Percentiles rank a stretch among this genome's conserved stretches.
Evolutionary conservation across 2,329 filamentous ascomycete species (phyloP).

Genomic region (Cryphonectria radicalis): DNA sequence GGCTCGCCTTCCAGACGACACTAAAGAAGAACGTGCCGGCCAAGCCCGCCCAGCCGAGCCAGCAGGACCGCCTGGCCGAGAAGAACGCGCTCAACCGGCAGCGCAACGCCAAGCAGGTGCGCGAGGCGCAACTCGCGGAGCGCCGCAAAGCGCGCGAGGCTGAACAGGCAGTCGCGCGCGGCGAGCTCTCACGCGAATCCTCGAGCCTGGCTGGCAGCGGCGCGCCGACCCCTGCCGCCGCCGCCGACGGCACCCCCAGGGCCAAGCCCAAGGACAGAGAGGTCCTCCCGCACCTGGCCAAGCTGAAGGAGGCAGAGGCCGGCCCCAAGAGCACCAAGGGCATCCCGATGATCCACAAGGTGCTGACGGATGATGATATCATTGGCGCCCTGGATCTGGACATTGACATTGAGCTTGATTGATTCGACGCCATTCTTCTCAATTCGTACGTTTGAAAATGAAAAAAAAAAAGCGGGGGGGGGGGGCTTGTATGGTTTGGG

Average conservation of each 20-base stretch:
- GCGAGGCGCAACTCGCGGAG: slow-evolving; percentile 86
- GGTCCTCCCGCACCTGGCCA: slow-evolving; percentile 56
- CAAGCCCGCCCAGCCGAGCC: slow-evolving; percentile 54
- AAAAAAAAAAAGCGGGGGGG: too few relatives aligned
- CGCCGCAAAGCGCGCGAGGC: slow-evolving; percentile 62
- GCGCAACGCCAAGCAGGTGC: slow-evolving; percentile 86
- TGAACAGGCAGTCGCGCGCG: slow-evolving; percentile 64
- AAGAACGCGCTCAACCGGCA: slow-evolving; percentile 85
- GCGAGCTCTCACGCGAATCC: slow-evolving; percentile 61
- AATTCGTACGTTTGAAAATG: too few relatives aligned
- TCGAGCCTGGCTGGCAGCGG: slow-evolving; percentile 49
- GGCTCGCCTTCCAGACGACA: slow-evolving; percentile 73
- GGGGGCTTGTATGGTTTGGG: not conserved
- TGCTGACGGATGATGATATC: slow-evolving; percentile 88
- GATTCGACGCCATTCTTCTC: not conserved
- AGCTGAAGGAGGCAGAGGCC: slow-evolving; percentile 56
- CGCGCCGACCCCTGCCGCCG: slow-evolving; percentile 57
- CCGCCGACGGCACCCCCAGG: slow-evolving; percentile 59
- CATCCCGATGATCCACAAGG: slow-evolving; percentile 73
- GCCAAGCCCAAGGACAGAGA: slow-evolving; percentile 46
- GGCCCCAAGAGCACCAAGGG: slow-evolving; percentile 56
- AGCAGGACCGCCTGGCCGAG: slow-evolving; percentile 82
- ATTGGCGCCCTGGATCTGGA: slow-evolving; percentile 88
- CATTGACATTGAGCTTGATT: slow-evolving; percentile 85
- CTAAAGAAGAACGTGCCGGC: slow-evolving; percentile 60